Base-by-base conservation (phyloP, 169 alveolate species). In the Cryptosporidium tyzzeri region DNA sequence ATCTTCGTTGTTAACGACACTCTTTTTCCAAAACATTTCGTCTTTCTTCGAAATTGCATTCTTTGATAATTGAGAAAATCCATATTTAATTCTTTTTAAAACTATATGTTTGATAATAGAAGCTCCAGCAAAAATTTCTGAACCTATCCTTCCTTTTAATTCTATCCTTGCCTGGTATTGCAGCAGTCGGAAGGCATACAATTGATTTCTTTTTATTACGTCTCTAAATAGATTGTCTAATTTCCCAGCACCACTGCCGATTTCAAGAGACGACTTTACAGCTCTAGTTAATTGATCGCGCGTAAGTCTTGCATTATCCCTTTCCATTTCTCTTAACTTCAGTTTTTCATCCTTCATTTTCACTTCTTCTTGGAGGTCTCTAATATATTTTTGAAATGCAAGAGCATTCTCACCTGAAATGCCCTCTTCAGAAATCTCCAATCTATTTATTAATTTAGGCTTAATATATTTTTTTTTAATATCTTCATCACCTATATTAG, bases 391-490 rank as follows among this genome's bases (percentile, higher is more conserved):
- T 44, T 80, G 89, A 45, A 80, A 80, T 41, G 89, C 89, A 44
- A 80, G 75, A 23, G 89, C 89, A 59, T 80, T 80, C n/a, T 80
- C 89, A 39, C 89, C 89, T n/a, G 89, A 80, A 62, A 80, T 80
- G 1, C 89, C 74, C 18, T 65, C 89, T 21, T 80, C 89, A 1
- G 89, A 18, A 61, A 80, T 39, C 29, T 80, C 89, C 45, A 80
- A 44, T 16, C 89, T 39, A 62, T 65, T 80, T 44, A 80, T 39
- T n/a, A 80, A 65, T 45, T 80, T 80, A 12, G 89, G 89, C 26
- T 59, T 80, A 62, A 80, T 65, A 80, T 29, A 65, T 29, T 26
- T 71, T 37, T 35, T 80, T 65, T n/a, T 26, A 1, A n/a, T 21
- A 10, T 9, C 71, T 23, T 0, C 14, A 18, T 73, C 44, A 73